Base-by-base conservation (phyloP, 495 filamentous ascomycete genomes). In the Gamarada debralockiae region DNA sequence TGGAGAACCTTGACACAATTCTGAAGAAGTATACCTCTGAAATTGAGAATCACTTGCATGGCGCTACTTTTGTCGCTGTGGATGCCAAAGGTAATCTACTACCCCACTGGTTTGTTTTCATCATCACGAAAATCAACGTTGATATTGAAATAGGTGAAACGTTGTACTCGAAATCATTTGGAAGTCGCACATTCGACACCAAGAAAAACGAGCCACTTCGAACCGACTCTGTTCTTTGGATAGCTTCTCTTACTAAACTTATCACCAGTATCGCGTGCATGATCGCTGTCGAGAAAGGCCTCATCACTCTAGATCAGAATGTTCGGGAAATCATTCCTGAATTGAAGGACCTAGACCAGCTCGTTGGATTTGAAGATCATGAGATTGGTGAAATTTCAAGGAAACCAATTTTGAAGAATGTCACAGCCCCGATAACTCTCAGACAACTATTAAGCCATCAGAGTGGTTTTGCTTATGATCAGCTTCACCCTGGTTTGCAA, bases 231-330 rank as follows among this genome's bases (percentile, higher is more conserved):
- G 33, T 62, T 34, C 25, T 47, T 20, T 54, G 47, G 31, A 49
- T 67, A 6, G 64, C 64, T 17, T 60, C 55, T 10, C 57, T 57
- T 54, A 65, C 64, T 14, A 67, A 67, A 48, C 53, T 67, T 41
- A 50, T 72, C 1, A 74, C 69, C 13, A 55, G 61, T 9, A 62
- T 75, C 14, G 56, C 63, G 10, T 57, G 58, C 3, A 57, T 79
- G 6, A 62, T 70, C 51, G 69, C 68, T 51, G 70, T 78, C 7
- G 71, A 75, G 27, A 47, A 63, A 0, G 67, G 65, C 2, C 53
- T 69, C 0, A 29, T 79, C 9, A 58, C 57, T 3, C 50, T 52
- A 17, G 38, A 41, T 13, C 4, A 41, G 3, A 22, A 52, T 17
- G 13, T 52, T 8, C 3, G 36, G 21, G n/a, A 17, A 4, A 39